Evolutionary conservation across 345 rosid genomes (phyloP).

Genomic region (Kernera saxatilis): DNA sequence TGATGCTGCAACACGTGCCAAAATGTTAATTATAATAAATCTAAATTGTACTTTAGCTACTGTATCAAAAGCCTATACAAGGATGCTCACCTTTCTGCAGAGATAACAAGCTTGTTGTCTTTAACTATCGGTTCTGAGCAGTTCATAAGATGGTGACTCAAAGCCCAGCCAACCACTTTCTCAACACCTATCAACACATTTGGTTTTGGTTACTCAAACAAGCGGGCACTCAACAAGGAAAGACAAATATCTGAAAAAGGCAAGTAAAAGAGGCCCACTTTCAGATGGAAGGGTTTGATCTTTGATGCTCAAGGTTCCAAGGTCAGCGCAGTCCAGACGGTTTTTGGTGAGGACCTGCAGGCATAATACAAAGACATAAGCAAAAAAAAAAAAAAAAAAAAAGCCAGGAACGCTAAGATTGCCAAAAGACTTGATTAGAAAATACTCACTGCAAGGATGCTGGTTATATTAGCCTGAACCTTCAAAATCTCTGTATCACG

Average conservation of each 20-base stretch:
- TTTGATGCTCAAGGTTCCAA: slow-evolving; percentile 63
- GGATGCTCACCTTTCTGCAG: slow-evolving; percentile 62
- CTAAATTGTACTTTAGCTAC: slow-evolving; percentile 1
- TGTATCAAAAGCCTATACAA: background rate
- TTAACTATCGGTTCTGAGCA: slow-evolving; percentile 47
- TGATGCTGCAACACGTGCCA: slow-evolving; percentile 48
- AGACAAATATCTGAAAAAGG: background rate
- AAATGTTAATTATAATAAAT: background rate
- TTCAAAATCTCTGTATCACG: slow-evolving; percentile 87
- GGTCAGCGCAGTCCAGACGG: slow-evolving; percentile 74
- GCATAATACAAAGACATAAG: slow-evolving; percentile 4
- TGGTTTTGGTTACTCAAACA: background rate
- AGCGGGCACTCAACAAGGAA: background rate
- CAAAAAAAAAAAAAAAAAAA: background rate
- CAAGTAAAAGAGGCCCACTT: slow-evolving; percentile 39
- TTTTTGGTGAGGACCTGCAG: slow-evolving; percentile 67
- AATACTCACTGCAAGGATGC: slow-evolving; percentile 68
- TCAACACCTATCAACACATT: slow-evolving; percentile 59
- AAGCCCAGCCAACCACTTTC: slow-evolving; percentile 92
- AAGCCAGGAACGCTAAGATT: background rate
- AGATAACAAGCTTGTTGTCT: slow-evolving; percentile 65
- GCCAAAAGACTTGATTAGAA: background rate
- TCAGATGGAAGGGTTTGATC: slow-evolving; percentile 83
- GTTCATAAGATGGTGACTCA: slow-evolving; percentile 77
- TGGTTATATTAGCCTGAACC: slow-evolving; percentile 65